Conservation (phyloP, 2,329 filamentous ascomycete species). For the Fusarium chlamydosporum region DNA sequence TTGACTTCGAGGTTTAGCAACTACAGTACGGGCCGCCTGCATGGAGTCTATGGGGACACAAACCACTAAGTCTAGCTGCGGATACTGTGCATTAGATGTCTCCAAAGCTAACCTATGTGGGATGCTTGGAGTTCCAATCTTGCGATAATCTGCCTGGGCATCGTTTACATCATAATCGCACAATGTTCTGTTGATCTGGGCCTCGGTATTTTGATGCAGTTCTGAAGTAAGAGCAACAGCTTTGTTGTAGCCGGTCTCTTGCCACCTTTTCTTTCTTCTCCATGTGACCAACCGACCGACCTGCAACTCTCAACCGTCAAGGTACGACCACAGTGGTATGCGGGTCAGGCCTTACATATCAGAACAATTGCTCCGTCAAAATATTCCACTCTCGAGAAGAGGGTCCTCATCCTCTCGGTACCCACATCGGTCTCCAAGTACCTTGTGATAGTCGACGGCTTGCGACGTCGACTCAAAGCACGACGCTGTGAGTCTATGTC, state of each 20-base stretch:
- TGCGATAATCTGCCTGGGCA: constrained; percentile 16
- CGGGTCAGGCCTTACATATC: constrained; percentile 17
- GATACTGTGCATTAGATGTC: constrained; percentile 26
- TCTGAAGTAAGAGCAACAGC: constrained; percentile 1
- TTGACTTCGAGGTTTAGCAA: too few species aligned
- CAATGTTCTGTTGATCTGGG: constrained; percentile 42
- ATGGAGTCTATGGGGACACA: too few species aligned
- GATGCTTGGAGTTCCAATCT: constrained; percentile 26
- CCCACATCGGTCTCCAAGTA: constrained; percentile 4
- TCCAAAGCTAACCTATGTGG: constrained; percentile 18
- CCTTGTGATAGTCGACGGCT: constrained; percentile 13
- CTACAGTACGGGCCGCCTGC: too few species aligned
- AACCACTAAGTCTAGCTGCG: too few species aligned
- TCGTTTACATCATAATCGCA: constrained; percentile 36
- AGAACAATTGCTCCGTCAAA: constrained; percentile 4
- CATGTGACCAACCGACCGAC: neutral
- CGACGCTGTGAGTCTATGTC: constrained; percentile 26
- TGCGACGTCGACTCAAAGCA: neutral
- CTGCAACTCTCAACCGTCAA: constrained; percentile 1
- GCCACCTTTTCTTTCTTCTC: constrained; percentile 3
- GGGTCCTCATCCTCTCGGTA: constrained; percentile 9
- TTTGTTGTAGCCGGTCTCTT: constrained; percentile 6
- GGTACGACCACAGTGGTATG: constrained; percentile 1
- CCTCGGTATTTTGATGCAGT: constrained; percentile 9
- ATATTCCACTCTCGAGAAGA: neutral